Evolutionary conservation across 345 rosid species (phyloP), one percentile per base, ranked within the genome.

Genomic region (Noccaea caerulescens): DNA sequence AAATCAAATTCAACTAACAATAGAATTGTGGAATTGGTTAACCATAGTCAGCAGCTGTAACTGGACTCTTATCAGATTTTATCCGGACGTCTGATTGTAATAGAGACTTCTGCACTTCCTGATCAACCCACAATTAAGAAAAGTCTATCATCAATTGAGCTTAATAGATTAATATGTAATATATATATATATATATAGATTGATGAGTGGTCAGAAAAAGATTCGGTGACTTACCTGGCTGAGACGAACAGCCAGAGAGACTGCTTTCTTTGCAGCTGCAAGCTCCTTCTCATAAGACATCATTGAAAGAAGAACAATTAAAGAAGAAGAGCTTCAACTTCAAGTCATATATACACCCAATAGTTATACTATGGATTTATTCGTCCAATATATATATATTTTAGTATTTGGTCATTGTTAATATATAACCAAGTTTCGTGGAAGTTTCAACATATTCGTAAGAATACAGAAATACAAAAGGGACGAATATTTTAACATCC

Each of bases 31-130:
- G 23, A 20, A 20, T 20, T 25, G 59, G 70, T 77, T 25, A 56
- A 91, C 98, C 96, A 71, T 89, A 89, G 82, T 92, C 96, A 57
- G 98, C 98, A 13, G 85, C 90, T 0, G 98, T 89, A 41, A 89
- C 96, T 2, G 98, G 98, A 67, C 87, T 92, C 71, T 61, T 81
- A 75, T 89, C 92, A 3, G 82, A 79, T 76, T 92, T 92, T 8
- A 82, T 73, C 23, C 84, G 93, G 64, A 89, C 90, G 71, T 92
- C 92, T 1, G 98, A 84, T 51, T 82, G 86, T 83, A 85, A 69
- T 64, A 86, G 76, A 62, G 80, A 87, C 60, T 81, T 89, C 72
- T 92, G 98, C 76, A 85, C 86, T 66, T 84, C 82, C 98, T 92
- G 88, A 65, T 46, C 47, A 68, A 23, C 23, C 34, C 54, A 56